These are phyloP conservation scores for Cornus kousa DNA, from an alignment of 148 eudicot genomes.

Conservation along the genomic window DNA sequence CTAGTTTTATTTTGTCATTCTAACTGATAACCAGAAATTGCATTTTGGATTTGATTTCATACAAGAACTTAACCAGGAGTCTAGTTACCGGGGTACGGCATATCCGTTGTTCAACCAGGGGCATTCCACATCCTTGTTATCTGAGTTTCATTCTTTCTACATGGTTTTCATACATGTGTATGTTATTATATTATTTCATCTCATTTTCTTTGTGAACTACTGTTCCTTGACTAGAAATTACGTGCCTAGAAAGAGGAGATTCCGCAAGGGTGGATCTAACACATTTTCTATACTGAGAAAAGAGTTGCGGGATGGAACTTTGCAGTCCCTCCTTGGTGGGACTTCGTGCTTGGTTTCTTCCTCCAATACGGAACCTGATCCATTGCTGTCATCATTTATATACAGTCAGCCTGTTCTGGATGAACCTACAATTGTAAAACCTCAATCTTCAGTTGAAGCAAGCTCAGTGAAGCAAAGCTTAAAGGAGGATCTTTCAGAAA, in stretches of 20 bases:
- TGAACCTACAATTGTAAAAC: conserved; percentile 33
- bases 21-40: not conserved
- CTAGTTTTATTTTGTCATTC: not conserved
- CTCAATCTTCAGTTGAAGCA: conserved; percentile 38
- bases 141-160: not conserved
- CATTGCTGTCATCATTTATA: conserved; percentile 77
- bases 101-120: not conserved
- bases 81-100: not conserved
- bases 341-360: conserved; percentile 47
- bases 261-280: conserved; percentile 57
- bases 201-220: not conserved
- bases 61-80: not conserved
- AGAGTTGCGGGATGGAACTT: conserved; percentile 72
- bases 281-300: conserved; percentile 57
- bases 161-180: not conserved
- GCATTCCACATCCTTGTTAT: not conserved
- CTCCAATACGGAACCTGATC: conserved; percentile 72
- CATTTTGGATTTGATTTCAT: not conserved
- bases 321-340: conserved; percentile 68
- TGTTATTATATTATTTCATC: no score
- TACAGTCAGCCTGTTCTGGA: conserved; percentile 48
- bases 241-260: conserved; percentile 87
- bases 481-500: conserved; percentile 32
- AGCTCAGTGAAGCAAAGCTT: conserved; percentile 30
- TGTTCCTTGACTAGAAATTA: conserved; percentile 62